phyloP scores from a whole-genome alignment of 2,329 filamentous ascomycete species.

The Berkeleyomyces basicola region DNA sequence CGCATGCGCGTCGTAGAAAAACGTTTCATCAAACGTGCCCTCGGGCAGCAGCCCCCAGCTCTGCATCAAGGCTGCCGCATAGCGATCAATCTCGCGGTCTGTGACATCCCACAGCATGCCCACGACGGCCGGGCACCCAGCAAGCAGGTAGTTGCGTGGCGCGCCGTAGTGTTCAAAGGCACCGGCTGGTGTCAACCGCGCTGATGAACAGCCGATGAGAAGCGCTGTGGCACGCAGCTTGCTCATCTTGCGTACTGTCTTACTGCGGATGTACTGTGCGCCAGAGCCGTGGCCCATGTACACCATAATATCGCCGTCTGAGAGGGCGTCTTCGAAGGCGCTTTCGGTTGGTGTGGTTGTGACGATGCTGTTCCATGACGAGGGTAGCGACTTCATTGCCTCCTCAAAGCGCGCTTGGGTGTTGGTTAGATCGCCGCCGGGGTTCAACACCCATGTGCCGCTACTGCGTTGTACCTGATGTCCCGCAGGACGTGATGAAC shows the following conservation, averaged over 20 bases:
- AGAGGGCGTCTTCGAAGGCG: constrained; percentile 56
- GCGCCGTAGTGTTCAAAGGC: constrained; percentile 83
- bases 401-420: constrained; percentile 63
- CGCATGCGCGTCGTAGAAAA: constrained; percentile 63
- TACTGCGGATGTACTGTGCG: constrained; percentile 79
- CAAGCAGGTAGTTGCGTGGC: constrained; percentile 80
- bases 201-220: constrained; percentile 89
- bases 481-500: constrained; percentile 20
- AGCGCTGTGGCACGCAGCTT: constrained; percentile 62
- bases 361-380: constrained; percentile 54
- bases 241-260: constrained; percentile 62
- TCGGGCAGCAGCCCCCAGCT: constrained; percentile 60
- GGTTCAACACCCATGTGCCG: constrained; percentile 77
- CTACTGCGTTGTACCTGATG: constrained; percentile 37
- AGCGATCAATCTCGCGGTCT: constrained; percentile 90
- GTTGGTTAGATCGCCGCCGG: constrained; percentile 62
- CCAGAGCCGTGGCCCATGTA: constrained; percentile 97
- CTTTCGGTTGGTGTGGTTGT: constrained; percentile 55
- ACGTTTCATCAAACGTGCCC: constrained; percentile 27
- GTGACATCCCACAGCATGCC: constrained; percentile 97
- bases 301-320: constrained; percentile 53
- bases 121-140: constrained; percentile 70
- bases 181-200: constrained; percentile 47
- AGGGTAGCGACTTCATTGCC: constrained; percentile 33
- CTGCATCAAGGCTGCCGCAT: constrained; percentile 62